These are phyloP conservation scores for Pochonia chlamydosporia DNA, from an alignment of 2,329 filamentous ascomycete genomes.

Conservation along the genomic window DNA sequence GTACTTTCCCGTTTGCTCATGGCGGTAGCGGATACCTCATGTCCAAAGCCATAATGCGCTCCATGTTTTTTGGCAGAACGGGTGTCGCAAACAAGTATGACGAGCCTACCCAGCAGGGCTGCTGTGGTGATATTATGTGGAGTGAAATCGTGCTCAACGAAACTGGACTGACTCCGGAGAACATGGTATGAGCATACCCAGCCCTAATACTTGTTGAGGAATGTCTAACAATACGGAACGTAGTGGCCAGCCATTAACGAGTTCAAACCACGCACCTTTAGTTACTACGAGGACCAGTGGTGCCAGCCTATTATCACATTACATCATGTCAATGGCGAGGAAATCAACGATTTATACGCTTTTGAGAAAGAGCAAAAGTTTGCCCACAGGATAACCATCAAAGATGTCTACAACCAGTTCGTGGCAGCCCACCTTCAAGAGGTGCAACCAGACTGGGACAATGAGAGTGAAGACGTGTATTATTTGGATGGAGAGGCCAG, in stretches of 20 bases:
- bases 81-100: constrained; percentile 43
- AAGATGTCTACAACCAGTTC: constrained; percentile 42
- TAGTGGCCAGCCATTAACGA: constrained; percentile 50
- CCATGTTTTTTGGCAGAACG: constrained; percentile 32
- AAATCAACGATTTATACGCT: constrained; percentile 42
- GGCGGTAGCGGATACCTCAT: constrained; percentile 51
- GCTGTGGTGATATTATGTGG: constrained; percentile 48
- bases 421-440: constrained; percentile 33
- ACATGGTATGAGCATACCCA: constrained; percentile 31
- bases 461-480: constrained; percentile 37
- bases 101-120: constrained; percentile 28
- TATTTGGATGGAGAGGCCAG: constrained; percentile 28
- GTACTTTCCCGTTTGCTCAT: constrained; percentile 43
- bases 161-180: constrained; percentile 31
- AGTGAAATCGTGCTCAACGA: constrained; percentile 37
- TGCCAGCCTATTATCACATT: constrained; percentile 51
- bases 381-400: constrained; percentile 27
- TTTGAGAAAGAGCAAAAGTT: constrained; percentile 43
- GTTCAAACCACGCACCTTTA: constrained; percentile 45
- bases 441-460: constrained; percentile 46
- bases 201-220: neutral
- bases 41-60: constrained; percentile 45
- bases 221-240: neutral
- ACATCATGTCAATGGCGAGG: constrained; percentile 46
- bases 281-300: constrained; percentile 40